phyloP scores from a whole-genome alignment of 345 rosid genomes.

The Eucalyptus sp. region DNA sequence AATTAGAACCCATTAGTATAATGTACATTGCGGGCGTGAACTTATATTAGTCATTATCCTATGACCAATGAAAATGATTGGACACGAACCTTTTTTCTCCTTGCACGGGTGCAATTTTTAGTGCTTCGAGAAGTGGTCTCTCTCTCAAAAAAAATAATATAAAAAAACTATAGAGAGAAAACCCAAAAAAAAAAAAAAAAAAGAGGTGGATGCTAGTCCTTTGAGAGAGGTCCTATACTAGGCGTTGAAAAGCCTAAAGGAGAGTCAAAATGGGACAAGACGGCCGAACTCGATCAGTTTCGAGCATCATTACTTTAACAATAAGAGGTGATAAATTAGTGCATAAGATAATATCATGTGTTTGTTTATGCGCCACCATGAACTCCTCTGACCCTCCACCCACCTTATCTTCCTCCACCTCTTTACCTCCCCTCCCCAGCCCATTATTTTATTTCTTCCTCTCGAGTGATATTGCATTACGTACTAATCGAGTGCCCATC shows the following conservation, averaged over 20 bases:
- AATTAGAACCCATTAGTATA: background rate
- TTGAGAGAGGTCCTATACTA: background rate
- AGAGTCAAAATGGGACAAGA: background rate
- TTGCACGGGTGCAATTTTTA: slow-evolving; percentile 14
- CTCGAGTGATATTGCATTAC: background rate
- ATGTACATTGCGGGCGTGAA: background rate
- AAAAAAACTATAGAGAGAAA: background rate
- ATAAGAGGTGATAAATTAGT: background rate
- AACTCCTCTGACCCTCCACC: background rate
- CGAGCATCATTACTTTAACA: background rate
- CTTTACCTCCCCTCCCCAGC: background rate
- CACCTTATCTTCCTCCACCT: background rate
- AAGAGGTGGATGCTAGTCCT: background rate
- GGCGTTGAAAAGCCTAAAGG: background rate
- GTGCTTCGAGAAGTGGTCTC: background rate
- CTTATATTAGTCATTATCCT: background rate
- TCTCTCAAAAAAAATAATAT: background rate
- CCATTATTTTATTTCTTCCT: background rate
- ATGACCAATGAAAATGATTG: slow-evolving; percentile 10
- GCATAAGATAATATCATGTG: background rate
- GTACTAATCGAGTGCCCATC: background rate
- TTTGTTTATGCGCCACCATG: background rate
- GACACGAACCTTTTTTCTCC: slow-evolving; percentile 1
- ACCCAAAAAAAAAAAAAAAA: background rate
- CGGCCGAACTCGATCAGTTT: background rate